Percentiles rank a stretch among this genome's conserved stretches.
phyloP scores from a whole-genome alignment of 495 filamentous ascomycete species.

The Physcia stellaris region DNA sequence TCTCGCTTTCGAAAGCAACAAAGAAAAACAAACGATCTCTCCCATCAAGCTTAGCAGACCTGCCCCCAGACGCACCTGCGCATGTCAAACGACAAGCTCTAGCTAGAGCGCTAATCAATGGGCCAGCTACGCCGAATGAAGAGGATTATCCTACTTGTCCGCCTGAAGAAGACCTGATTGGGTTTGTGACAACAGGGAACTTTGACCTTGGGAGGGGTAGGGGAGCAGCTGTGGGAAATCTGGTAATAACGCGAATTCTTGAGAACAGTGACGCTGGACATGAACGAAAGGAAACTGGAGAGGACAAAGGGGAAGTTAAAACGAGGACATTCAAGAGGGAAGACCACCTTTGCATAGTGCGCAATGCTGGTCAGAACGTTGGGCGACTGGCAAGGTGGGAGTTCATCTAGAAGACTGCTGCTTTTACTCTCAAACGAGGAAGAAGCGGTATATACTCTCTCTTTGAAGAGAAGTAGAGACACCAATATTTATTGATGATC shows the following conservation, averaged over 20 bases:
- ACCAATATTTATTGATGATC: too few species aligned
- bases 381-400: slow-evolving; percentile 78
- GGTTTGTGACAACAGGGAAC: slow-evolving; percentile 80
- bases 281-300: neutral
- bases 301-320: neutral
- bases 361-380: slow-evolving; percentile 60
- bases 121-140: slow-evolving; percentile 17
- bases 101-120: slow-evolving; percentile 8
- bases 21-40: too few species aligned
- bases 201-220: slow-evolving; percentile 68
- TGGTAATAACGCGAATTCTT: slow-evolving; percentile 46
- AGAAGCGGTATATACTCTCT: too few species aligned
- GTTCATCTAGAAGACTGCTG: too few species aligned
- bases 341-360: slow-evolving; percentile 73
- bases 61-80: slow-evolving; percentile 7
- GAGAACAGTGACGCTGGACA: slow-evolving; percentile 3
- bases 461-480: too few species aligned
- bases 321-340: slow-evolving; percentile 16
- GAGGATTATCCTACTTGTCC: slow-evolving; percentile 54
- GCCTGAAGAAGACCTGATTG: slow-evolving; percentile 63
- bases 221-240: slow-evolving; percentile 60
- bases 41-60: slow-evolving; percentile 6
- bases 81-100: slow-evolving; percentile 5
- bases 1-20: neutral
- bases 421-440: too few species aligned